Evolutionary conservation across 768 basidiomycete species (phyloP), one percentile per base, ranked within the genome.

Genomic region (Serendipita sp.): DNA sequence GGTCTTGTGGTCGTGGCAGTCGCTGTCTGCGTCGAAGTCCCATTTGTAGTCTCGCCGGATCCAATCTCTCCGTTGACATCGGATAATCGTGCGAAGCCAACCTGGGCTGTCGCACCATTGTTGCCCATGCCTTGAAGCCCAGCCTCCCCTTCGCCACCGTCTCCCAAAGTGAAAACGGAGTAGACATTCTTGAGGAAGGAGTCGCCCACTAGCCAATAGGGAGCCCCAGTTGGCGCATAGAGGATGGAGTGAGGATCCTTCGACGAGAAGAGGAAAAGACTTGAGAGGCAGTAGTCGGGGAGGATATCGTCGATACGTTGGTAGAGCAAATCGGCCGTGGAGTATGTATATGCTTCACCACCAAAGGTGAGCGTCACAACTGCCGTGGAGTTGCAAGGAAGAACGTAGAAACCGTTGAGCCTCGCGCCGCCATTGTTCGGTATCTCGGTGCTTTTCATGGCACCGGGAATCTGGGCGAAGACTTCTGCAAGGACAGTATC

Each of bases 141-240:
- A 58, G 53, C 53, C 24, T 28, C 26, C 20, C 26, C 33, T 11
- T n/a, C 20, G 17, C 33, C 53, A n/a, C 33, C 33, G 17, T 11
- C 20, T 24, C 53, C 53, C 17, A 58, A 31, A n/a, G 53, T 5
- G 63, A 33, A 67, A 9, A 67, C 66, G 20, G 65, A 61, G 44
- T 67, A 67, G 30, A 65, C 65, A 42, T 66, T 66, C 48, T 65
- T 66, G 30, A 67, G 56, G 56, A 67, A 67, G 30, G 66, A 31
- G 24, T 64, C 66, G 14, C 66, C 65, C n/a, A 67, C 26, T 42
- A 67, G 64, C 65, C 66, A 66, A 31, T 64, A 11, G 16, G 62
- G 62, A 2, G 42, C 34, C 24, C 42, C 11, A 17, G 14, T 42
- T 17, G 28, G 38, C 42, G 30, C 28, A 61, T 30, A 58, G 30